Base-by-base conservation (phyloP, 306 rosid genomes). In the Macrotyloma uniflorum region DNA sequence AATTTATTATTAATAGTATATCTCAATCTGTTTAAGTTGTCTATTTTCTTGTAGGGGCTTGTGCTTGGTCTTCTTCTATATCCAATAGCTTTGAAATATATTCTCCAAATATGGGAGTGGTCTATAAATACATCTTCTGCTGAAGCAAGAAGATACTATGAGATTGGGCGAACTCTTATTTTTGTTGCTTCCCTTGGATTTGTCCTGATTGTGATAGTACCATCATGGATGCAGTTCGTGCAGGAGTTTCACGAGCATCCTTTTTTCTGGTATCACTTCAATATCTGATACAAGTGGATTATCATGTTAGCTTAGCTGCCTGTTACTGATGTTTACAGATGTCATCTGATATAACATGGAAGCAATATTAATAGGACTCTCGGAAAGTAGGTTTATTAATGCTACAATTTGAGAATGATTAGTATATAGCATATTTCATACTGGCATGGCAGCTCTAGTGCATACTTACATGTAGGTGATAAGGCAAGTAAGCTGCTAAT, bases 141-240 rank as follows among this genome's bases (percentile, higher is more conserved):
- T 83, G 88, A 79, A 79, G 81, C 87, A 72, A 88, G 92, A 85
- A 85, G 83, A 78, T 59, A 79, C 86, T 23, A 58, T 63, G 89
- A 90, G 82, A 86, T 85, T 74, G 82, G 89, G 76, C 87, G 82
- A 84, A 88, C 97, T 65, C 75, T 91, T 30, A 47, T 88, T 72
- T 95, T 93, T 83, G 76, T 93, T 72, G 54, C 82, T 53, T 72
- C 88, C 47, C 90, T 93, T 58, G 93, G 88, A 83, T 77, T 89
- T 70, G 84, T 87, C 86, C 81, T 90, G 92, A 82, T 83, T 70
- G 86, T 86, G 86, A 58, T 91, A 23, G 75, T 77, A 51, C 96
- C 99, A 49, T 79, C 86, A 15, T 93, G 99, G 99, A 93, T 95
- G 93, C 90, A 72, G 85, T 91, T 91, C 32, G 98, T 91, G 74